phyloP scores from a whole-genome alignment of 2,329 filamentous ascomycete species.

The Karstenula rhodostoma region DNA sequence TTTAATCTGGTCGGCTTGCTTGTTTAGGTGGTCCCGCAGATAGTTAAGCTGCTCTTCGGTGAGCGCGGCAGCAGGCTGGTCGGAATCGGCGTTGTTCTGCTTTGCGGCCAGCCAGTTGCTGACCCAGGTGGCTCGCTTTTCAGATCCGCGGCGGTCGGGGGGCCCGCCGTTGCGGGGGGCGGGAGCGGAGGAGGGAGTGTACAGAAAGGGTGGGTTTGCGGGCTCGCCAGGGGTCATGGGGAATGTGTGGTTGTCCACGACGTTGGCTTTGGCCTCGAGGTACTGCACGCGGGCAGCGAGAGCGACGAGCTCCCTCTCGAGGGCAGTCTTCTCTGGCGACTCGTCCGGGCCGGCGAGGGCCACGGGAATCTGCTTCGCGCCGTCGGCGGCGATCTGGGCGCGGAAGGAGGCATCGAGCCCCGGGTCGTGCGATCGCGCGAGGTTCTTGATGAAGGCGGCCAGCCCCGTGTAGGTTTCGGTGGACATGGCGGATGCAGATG shows the following conservation, averaged over 20 bases:
- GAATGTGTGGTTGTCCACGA: slow-evolving; percentile 65
- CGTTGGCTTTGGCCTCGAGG: slow-evolving; percentile 79
- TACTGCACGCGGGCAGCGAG: slow-evolving; percentile 80
- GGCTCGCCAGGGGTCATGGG: slow-evolving; percentile 85
- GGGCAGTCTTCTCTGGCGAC: slow-evolving; percentile 75
- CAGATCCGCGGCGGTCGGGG: slow-evolving; percentile 43
- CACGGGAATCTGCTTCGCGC: slow-evolving; percentile 62
- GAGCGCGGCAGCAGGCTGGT: slow-evolving; percentile 63
- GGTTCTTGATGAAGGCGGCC: slow-evolving; percentile 56
- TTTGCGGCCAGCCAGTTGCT: slow-evolving; percentile 64
- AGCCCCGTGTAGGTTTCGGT: slow-evolving; percentile 49
- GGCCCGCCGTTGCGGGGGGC: slow-evolving; percentile 45
- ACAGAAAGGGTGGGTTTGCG: slow-evolving; percentile 61
- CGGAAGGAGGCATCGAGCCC: slow-evolving; percentile 54
- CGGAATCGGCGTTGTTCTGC: slow-evolving; percentile 57
- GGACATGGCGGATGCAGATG: slow-evolving; percentile 41
- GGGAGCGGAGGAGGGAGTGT: slow-evolving; percentile 61
- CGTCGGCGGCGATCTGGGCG: slow-evolving; percentile 59
- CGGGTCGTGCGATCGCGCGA: slow-evolving; percentile 58
- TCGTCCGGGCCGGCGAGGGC: slow-evolving; percentile 80
- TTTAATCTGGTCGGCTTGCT: slow-evolving; percentile 90
- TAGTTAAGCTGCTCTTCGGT: slow-evolving; percentile 85
- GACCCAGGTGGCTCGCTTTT: slow-evolving; percentile 53
- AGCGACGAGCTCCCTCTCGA: slow-evolving; percentile 84
- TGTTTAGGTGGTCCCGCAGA: slow-evolving; percentile 88